Percentiles rank a stretch among this genome's conserved stretches.
phyloP scores from a whole-genome alignment of 257 asterid species.

The Perilla frutescens region DNA sequence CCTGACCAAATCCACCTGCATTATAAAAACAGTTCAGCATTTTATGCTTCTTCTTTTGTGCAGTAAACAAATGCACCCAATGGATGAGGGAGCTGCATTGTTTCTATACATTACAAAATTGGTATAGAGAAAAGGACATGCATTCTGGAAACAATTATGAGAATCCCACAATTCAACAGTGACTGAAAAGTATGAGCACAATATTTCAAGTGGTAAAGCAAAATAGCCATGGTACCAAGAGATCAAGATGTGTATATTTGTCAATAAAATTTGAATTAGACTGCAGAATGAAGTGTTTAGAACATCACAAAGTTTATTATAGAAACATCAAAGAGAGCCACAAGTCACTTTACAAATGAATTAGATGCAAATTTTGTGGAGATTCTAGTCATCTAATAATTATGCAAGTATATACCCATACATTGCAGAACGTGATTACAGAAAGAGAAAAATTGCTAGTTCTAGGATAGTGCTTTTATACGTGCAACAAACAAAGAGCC shows the following conservation, averaged over 20 bases:
- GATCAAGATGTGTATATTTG: background rate
- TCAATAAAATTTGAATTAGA: background rate
- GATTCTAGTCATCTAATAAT: no score
- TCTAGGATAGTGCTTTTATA: no score
- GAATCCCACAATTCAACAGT: conserved; percentile 10
- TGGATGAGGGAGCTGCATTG: conserved; percentile 8
- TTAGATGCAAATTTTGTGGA: no score
- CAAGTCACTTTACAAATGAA: no score
- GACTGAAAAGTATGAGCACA: conserved; percentile 10
- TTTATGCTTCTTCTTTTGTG: conserved; percentile 27
- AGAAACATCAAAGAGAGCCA: background rate
- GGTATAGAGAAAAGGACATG: background rate
- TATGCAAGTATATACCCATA: no score
- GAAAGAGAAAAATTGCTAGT: no score
- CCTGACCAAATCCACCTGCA: conserved; percentile 88
- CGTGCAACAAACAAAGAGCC: no score
- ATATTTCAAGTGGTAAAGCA: background rate
- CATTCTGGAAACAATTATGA: background rate
- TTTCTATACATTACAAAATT: conserved; percentile 10
- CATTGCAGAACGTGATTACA: no score
- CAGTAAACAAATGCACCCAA: conserved; percentile 26
- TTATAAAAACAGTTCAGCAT: conserved; percentile 14
- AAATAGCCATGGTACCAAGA: conserved; percentile 8
- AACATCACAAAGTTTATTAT: background rate
- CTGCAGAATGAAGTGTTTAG: conserved; percentile 12